Evolutionary conservation across 2,329 filamentous ascomycete species (phyloP).

Genomic region (Stagonosporopsis cucurbitacearum): DNA sequence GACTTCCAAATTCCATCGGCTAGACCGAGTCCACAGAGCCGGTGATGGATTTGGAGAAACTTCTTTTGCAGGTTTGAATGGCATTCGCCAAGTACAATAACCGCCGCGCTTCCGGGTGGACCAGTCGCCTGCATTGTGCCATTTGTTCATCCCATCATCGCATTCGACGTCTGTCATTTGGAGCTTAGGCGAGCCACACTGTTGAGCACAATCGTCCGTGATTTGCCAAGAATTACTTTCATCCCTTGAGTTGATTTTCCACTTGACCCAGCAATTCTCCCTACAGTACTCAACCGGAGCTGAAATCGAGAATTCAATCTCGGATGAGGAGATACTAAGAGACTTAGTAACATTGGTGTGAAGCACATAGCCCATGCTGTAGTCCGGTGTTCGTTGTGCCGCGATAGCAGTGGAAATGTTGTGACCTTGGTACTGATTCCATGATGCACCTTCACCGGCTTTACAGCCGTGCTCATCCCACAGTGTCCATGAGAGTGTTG

Average conservation of each 20-base stretch:
- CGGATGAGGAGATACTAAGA: background rate
- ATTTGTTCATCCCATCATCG: conserved; percentile 4
- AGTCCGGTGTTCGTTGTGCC: background rate
- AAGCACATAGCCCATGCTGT: background rate
- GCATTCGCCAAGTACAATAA: conserved; percentile 6
- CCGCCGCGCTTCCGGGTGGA: conserved; percentile 12
- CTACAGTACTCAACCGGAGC: background rate
- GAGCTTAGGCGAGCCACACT: conserved; percentile 1
- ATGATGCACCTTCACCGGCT: background rate
- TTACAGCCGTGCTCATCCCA: conserved; percentile 17
- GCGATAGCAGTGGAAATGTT: background rate
- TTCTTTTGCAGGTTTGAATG: background rate
- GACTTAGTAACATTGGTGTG: conserved; percentile 1
- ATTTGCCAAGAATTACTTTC: background rate
- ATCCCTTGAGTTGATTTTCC: background rate
- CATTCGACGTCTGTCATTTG: background rate
- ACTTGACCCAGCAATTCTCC: background rate
- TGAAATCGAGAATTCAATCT: conserved; percentile 6
- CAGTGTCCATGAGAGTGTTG: conserved; percentile 9
- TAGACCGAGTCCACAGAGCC: background rate
- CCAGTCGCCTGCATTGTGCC: background rate
- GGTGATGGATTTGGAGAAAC: background rate
- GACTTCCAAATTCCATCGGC: conserved; percentile 23
- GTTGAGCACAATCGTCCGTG: background rate
- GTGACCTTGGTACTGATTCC: background rate